Evolutionary conservation across 768 basidiomycete genomes (phyloP), one percentile per base, ranked within the genome.

Genomic region (Suillus lakei): DNA sequence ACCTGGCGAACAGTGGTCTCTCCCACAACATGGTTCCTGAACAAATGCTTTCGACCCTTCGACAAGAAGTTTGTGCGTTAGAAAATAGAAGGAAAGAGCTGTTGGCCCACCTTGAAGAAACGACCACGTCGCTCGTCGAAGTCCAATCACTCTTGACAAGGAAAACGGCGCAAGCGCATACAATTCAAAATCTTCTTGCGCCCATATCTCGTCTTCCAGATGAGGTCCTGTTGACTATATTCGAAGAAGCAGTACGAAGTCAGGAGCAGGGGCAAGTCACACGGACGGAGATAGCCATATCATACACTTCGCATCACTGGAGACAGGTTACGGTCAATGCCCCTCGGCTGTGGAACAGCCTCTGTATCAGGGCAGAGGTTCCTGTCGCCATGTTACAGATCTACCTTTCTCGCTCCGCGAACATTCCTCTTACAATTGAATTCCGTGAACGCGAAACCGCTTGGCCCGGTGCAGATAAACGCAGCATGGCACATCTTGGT

Each of bases 201-300:
- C 39, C 63, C 23, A 21, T 39, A 16, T 61, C 54, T 39, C 30
- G 39, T 15, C 60, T 65, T 38, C 51, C 46, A 18, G 61, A 44
- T 8, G 44, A 60, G 53, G 18, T 32, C 5, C 10, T 51, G 9
- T n/a, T 34, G 28, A 26, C 41, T 8, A 38, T 63, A 39, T 51
- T 72, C 28, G 59, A 59, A 64, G 53, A 63, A 51, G 46, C 36
- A 32, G 46, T 43, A 38, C 36, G 50, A 43, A 32, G 16, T 55
- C 53, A 66, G 30, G 56, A 60, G n/a, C 39, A 39, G 18, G 54
- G 54, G n/a, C 54, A 41, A 28, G n/a, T 39, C 10, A 54, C 28
- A 44, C 56, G 39, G 48, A 38, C 38, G 32, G 43, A 58, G 34
- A 63, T 51, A 30, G 56, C 26, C 8, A 21, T 26, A 70, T 53